Conservation (phyloP, 2,329 filamentous ascomycete species). For the Periconia macrospinosa region DNA sequence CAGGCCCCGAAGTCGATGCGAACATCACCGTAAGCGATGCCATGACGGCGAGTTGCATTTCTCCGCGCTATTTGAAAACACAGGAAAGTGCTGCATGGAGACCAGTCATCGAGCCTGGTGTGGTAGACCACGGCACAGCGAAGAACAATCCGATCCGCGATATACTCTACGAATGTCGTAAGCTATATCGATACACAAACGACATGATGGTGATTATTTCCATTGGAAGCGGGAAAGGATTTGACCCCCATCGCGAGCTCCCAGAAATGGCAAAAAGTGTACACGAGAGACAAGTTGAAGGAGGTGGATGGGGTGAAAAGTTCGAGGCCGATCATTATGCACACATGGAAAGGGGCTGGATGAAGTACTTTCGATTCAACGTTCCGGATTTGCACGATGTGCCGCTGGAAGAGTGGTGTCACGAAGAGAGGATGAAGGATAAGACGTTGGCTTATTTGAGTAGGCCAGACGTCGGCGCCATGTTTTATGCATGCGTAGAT, state of each 20-base stretch:
- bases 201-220: conserved; percentile 37
- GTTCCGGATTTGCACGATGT: conserved; percentile 29
- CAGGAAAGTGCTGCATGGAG: conserved; percentile 15
- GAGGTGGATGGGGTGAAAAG: conserved; percentile 18
- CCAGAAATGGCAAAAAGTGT: conserved; percentile 32
- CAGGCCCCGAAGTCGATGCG: conserved; percentile 28
- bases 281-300: conserved; percentile 21
- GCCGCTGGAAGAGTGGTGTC: conserved; percentile 32
- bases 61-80: conserved; percentile 26
- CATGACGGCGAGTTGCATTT: conserved; percentile 25
- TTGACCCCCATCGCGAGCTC: conserved; percentile 19
- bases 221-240: conserved; percentile 28
- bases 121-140: conserved; percentile 32
- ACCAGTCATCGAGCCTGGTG: conserved; percentile 29
- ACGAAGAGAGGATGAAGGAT: conserved; percentile 27
- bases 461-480: conserved; percentile 21
- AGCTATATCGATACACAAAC: conserved; percentile 32
- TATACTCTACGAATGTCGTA: conserved; percentile 33
- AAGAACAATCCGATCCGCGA: conserved; percentile 39
- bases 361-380: conserved; percentile 38
- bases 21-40: conserved; percentile 31
- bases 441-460: conserved; percentile 32
- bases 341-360: conserved; percentile 30
- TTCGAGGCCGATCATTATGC: conserved; percentile 28
- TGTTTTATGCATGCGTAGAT: conserved; percentile 35